Evolutionary conservation across 805 yeast genomes (phyloP), one percentile per base, ranked within the genome.

Genomic region (Nakazawaea ishiwadae): DNA sequence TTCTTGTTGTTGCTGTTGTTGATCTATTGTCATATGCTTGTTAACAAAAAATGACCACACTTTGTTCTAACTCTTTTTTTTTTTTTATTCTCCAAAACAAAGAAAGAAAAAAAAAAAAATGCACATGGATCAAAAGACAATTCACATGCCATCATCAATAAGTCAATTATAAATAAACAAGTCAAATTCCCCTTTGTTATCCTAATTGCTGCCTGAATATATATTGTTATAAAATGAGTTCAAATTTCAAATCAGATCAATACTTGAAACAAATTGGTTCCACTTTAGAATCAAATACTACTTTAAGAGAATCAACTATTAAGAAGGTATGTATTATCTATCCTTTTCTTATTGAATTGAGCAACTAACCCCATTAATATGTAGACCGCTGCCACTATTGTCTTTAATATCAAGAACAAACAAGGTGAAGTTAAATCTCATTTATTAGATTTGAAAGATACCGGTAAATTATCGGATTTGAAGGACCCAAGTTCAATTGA

Each of bases 401-500:
- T 73, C 35, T 81, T 86, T 60, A 79, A 81, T 50, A 69, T 85
- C 53, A 77, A 75, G 64, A 79, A 78, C 69, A 74, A 74, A 55
- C 75, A 68, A 40, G 76, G 78, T 47, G 69, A 77, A 57, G 68
- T 71, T 40, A 73, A 71, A 52, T 65, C 81, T 4, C 85, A 90
- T 90, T 53, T 65, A 40, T 65, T 85, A 44, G 90, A 85, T 56
- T 73, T 81, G 48, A 82, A 81, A 66, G 65, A 75, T 31, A 63
- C 64, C 10, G 90, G 89, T 37, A 55, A 52, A 12, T 51, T 68
- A 24, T 39, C 39, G 1, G 51, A 64, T 9, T 47, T 71, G 30
- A 45, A 50, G 35, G 65, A 66, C 53, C 36, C 39, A 3, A 19
- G 19, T 18, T 60, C 62, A 37, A 74, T 69, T 33, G 71, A 70